These are phyloP conservation scores for Phyllosticta capitalensis DNA, from an alignment of 2,329 filamentous ascomycete species.

Conservation along the genomic window DNA sequence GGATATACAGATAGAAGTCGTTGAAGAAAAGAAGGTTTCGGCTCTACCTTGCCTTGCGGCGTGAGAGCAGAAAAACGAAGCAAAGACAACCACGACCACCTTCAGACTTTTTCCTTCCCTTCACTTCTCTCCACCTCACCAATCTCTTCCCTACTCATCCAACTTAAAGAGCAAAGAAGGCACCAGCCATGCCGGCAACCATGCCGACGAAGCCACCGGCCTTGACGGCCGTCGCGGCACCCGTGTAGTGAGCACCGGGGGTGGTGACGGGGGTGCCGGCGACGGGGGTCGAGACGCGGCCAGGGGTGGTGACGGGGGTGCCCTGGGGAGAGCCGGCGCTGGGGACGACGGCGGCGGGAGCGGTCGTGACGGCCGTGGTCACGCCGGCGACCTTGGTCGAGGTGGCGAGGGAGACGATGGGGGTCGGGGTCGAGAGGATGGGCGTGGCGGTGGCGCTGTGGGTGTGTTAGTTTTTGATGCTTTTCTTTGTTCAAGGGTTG, in stretches of 20 bases:
- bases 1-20: too few species aligned
- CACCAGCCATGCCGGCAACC: slow-evolving; percentile 15
- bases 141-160: too few species aligned
- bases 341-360: slow-evolving; percentile 23
- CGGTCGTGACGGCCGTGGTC: slow-evolving; percentile 11
- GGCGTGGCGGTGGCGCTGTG: neutral
- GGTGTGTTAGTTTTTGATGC: neutral
- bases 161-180: slow-evolving; percentile 11
- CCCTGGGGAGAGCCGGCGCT: slow-evolving; percentile 18
- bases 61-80: too few species aligned
- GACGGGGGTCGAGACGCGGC: slow-evolving; percentile 19
- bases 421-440: neutral
- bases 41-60: too few species aligned
- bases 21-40: too few species aligned
- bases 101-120: too few species aligned
- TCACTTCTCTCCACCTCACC: too few species aligned
- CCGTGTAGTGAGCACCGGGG: slow-evolving; percentile 32
- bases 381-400: neutral
- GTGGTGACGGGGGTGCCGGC: slow-evolving; percentile 19
- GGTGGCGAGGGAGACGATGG: neutral
- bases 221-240: slow-evolving; percentile 38
- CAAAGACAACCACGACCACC: too few species aligned
- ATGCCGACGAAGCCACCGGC: slow-evolving; percentile 38
- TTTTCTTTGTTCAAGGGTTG: neutral
- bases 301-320: slow-evolving; percentile 15